A percentile compares a stretch with the other conserved stretches of the same genome.
Conservation (phyloP, 2,329 filamentous ascomycete species). For the Ceratocystis eucalypticola region DNA sequence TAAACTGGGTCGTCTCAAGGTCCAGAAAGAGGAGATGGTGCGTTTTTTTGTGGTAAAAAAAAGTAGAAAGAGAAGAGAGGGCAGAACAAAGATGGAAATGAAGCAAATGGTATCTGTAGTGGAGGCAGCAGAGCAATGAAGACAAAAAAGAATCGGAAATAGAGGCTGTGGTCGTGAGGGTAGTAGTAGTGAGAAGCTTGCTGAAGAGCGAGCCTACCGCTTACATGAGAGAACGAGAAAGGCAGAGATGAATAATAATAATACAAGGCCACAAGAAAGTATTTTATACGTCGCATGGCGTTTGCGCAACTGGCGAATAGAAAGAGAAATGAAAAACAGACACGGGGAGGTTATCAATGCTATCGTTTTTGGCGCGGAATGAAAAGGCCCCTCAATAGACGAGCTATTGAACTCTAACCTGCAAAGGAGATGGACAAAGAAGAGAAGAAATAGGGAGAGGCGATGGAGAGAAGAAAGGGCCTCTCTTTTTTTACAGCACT, state of each 20-base stretch:
- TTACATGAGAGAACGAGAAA: not conserved
- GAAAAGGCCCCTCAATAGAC: not conserved
- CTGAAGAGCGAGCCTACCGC: not conserved
- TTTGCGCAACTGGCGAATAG: not conserved
- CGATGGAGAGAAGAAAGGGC: slow-evolving; percentile 21
- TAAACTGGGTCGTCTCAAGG: not conserved
- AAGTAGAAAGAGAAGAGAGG: not conserved
- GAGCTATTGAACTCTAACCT: not conserved
- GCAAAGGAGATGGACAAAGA: not conserved
- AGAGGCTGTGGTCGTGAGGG: not conserved
- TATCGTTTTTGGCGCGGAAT: not conserved
- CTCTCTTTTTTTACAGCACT: not conserved
- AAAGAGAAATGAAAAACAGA: not conserved
- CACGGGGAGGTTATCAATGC: not conserved
- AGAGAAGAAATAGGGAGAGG: not conserved
- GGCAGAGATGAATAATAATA: not conserved
- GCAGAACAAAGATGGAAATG: not conserved
- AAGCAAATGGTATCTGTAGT: not conserved
- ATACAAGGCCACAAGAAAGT: not conserved
- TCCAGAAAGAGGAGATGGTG: slow-evolving; percentile 18
- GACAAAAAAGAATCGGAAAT: not conserved
- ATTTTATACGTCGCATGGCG: not conserved
- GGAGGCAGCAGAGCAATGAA: not conserved
- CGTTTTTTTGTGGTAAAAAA: slow-evolving; percentile 18
- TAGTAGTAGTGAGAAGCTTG: not conserved